These are phyloP conservation scores for Apiotrichum gracile DNA, from an alignment of 1,284 basidiomycete genomes.

Conservation along the genomic window DNA sequence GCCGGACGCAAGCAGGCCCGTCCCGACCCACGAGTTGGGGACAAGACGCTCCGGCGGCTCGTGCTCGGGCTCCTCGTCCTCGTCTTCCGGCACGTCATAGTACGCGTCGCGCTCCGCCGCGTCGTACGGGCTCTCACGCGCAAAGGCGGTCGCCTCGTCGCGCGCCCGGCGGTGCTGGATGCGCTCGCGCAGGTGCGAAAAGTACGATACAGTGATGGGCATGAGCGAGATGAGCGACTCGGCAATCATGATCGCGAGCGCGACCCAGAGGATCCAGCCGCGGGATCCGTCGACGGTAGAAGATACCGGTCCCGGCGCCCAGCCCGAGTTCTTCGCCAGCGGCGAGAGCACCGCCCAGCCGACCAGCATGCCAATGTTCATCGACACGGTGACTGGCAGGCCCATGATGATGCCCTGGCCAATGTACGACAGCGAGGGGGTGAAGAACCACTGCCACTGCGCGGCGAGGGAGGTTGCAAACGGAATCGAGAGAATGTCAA, in stretches of 20 bases:
- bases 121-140: slow-evolving; percentile 10
- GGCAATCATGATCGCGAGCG: slow-evolving; percentile 86
- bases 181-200: slow-evolving; percentile 45
- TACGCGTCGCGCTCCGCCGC: slow-evolving; percentile 32
- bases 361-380: slow-evolving; percentile 91
- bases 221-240: slow-evolving; percentile 81
- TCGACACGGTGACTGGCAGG: slow-evolving; percentile 84
- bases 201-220: slow-evolving; percentile 59
- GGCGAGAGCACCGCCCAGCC: slow-evolving; percentile 92
- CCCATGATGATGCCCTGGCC: slow-evolving; percentile 99
- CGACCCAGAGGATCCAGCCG: slow-evolving; percentile 92
- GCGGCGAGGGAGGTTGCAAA: slow-evolving; percentile 62
- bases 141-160: neutral
- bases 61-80: slow-evolving; percentile 59
- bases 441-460: slow-evolving; percentile 92
- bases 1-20: slow-evolving; percentile 62
- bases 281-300: slow-evolving; percentile 77
- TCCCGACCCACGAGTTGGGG: slow-evolving; percentile 68
- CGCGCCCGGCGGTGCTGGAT: slow-evolving; percentile 15
- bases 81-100: slow-evolving; percentile 26
- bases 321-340: slow-evolving; percentile 69
- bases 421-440: slow-evolving; percentile 83
- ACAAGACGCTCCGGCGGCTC: slow-evolving; percentile 78
- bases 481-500: slow-evolving; percentile 56
- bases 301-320: slow-evolving; percentile 83